phyloP scores from a whole-genome alignment of 176 grass and related monocot species.

The Musa itinerans region DNA sequence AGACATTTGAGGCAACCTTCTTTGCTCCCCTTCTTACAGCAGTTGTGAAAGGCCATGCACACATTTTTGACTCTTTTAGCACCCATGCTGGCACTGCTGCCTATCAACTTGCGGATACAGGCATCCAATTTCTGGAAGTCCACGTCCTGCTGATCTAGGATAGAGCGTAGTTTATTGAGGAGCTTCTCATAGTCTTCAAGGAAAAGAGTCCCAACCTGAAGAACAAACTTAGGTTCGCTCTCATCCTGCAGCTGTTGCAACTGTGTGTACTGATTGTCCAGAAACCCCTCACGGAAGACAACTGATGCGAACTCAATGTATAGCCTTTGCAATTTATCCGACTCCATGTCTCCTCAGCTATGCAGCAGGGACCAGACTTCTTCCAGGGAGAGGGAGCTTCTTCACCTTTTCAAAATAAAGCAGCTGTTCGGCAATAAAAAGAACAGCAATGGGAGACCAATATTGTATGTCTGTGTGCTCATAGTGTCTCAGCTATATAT shows the following conservation, averaged over 20 bases:
- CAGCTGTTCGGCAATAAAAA: no score
- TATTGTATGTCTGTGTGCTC: no score
- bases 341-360: conserved; percentile 23
- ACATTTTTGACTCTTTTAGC: conserved; percentile 31
- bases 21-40: conserved; percentile 15
- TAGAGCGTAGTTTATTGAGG: conserved; percentile 28
- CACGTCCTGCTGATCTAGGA: conserved; percentile 28
- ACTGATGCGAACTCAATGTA: conserved; percentile 23
- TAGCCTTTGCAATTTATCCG: conserved; percentile 18
- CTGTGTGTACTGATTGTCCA: conserved; percentile 32
- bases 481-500: no score
- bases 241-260: conserved; percentile 41
- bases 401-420: no score
- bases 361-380: no score
- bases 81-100: conserved; percentile 40
- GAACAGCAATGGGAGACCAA: no score
- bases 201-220: conserved; percentile 32
- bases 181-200: conserved; percentile 32
- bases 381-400: no score
- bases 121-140: conserved; percentile 44
- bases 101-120: conserved; percentile 37
- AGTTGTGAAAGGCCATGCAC: conserved; percentile 22
- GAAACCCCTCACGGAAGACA: conserved; percentile 26
- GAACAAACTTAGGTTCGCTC: conserved; percentile 34
- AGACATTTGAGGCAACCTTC: conserved; percentile 22